phyloP scores from a whole-genome alignment of 331 rosid species.

The Stylosanthes scabra region DNA sequence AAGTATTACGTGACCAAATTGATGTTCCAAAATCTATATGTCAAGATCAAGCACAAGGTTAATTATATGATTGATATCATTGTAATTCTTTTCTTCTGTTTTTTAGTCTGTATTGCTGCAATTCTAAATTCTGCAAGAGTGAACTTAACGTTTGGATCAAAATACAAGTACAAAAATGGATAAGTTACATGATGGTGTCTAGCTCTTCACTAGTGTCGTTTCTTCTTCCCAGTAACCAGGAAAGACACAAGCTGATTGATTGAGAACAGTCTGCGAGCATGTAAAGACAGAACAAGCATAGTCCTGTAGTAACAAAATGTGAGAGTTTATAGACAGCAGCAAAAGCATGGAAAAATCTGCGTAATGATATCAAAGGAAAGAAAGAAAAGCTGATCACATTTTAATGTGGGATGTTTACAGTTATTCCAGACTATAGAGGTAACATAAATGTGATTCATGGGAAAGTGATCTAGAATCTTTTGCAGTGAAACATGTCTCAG shows the following conservation, averaged over 20 bases:
- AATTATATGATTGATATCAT: conserved; percentile 13
- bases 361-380: background rate
- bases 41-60: no score
- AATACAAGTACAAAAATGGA: conserved; percentile 25
- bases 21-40: no score
- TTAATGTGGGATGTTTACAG: no score
- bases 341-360: no score
- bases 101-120: background rate
- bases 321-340: background rate
- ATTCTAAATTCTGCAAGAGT: conserved; percentile 4
- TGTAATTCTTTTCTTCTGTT: background rate
- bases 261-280: conserved; percentile 67
- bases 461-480: no score
- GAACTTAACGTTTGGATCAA: background rate
- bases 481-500: no score
- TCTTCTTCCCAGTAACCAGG: conserved; percentile 63
- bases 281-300: conserved; percentile 86
- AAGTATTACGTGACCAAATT: no score
- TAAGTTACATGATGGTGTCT: conserved; percentile 53
- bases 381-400: background rate
- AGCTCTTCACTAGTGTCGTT: conserved; percentile 50
- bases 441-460: background rate
- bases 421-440: background rate
- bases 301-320: conserved; percentile 54
- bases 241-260: conserved; percentile 50